Percentiles rank a stretch among this genome's conserved stretches.
Conservation (phyloP, 2,329 filamentous ascomycete genomes). For the Chaetomium globosum region DNA sequence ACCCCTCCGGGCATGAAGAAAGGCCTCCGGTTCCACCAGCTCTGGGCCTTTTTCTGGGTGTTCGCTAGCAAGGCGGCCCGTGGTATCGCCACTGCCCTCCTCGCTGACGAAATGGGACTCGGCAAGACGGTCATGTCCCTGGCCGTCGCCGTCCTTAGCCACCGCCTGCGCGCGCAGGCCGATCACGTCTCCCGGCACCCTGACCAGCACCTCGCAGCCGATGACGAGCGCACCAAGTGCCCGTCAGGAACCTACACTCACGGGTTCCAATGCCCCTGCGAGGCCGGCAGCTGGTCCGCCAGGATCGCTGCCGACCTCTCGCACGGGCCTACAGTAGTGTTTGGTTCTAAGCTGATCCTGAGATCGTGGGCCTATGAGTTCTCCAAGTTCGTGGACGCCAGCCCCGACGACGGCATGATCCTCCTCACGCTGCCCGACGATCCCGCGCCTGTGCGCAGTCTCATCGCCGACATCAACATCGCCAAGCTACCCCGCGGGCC, state of each 20-base stretch:
- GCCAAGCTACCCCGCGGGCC: no score
- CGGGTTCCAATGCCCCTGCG: conserved; percentile 20
- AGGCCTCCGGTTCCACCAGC: conserved; percentile 16
- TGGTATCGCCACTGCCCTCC: conserved; percentile 17
- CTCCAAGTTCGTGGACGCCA: background rate
- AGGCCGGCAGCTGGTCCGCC: conserved; percentile 15
- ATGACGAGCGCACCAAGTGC: conserved; percentile 13
- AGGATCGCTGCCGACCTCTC: conserved; percentile 16
- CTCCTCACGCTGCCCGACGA: no score
- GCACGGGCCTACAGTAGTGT: conserved; percentile 14
- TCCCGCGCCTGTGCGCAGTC: no score
- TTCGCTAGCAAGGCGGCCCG: conserved; percentile 15
- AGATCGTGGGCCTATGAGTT: conserved; percentile 15
- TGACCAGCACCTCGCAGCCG: conserved; percentile 12
- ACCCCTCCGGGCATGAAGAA: conserved; percentile 11
- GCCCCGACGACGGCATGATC: no score
- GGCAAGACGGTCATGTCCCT: conserved; percentile 14
- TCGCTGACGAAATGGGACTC: conserved; percentile 16
- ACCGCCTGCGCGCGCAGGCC: conserved; percentile 12
- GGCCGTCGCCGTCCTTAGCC: conserved; percentile 20
- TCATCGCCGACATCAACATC: no score
- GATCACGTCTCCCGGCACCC: conserved; percentile 15
- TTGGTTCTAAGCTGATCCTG: conserved; percentile 21
- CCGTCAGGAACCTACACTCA: conserved; percentile 16
- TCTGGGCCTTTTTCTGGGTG: conserved; percentile 18